Percentiles rank a stretch among this genome's conserved stretches.
Conservation (phyloP, 2,329 filamentous ascomycete species). For the Aspergillus pseudonomiae region DNA sequence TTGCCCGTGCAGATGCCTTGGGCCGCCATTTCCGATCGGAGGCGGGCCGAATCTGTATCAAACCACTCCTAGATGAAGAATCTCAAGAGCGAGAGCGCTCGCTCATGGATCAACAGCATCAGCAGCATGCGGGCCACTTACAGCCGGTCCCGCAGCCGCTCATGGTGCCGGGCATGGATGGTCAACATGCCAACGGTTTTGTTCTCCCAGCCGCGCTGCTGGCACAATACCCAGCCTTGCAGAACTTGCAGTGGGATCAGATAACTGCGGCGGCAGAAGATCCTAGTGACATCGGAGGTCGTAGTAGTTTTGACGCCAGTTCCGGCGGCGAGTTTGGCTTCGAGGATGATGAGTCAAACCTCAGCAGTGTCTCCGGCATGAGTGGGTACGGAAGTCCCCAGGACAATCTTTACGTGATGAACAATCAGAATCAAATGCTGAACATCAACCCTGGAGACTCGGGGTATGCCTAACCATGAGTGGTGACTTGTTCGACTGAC, state of each 20-base stretch:
- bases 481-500: slow-evolving; percentile 1
- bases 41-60: slow-evolving; percentile 94
- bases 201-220: slow-evolving; percentile 83
- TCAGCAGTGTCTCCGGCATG: slow-evolving; percentile 39
- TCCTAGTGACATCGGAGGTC: slow-evolving; percentile 64
- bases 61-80: slow-evolving; percentile 94
- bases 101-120: slow-evolving; percentile 73
- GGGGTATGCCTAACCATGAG: slow-evolving; percentile 22
- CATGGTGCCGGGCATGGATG: slow-evolving; percentile 62
- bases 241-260: slow-evolving; percentile 84
- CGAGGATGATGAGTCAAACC: slow-evolving; percentile 47
- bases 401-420: slow-evolving; percentile 35
- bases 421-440: slow-evolving; percentile 32
- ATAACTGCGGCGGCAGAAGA: slow-evolving; percentile 63
- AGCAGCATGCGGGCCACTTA: slow-evolving; percentile 57
- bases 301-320: slow-evolving; percentile 55
- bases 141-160: slow-evolving; percentile 61
- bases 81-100: slow-evolving; percentile 76
- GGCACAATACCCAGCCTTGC: slow-evolving; percentile 91
- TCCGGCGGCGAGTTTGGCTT: slow-evolving; percentile 48
- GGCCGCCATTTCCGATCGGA: slow-evolving; percentile 95
- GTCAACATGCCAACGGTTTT: slow-evolving; percentile 63
- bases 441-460: slow-evolving; percentile 32
- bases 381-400: slow-evolving; percentile 38
- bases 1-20: slow-evolving; percentile 91